Percentiles rank a stretch among this genome's conserved stretches.
phyloP scores from a whole-genome alignment of 257 asterid species.

The Euphrasia confusa region DNA sequence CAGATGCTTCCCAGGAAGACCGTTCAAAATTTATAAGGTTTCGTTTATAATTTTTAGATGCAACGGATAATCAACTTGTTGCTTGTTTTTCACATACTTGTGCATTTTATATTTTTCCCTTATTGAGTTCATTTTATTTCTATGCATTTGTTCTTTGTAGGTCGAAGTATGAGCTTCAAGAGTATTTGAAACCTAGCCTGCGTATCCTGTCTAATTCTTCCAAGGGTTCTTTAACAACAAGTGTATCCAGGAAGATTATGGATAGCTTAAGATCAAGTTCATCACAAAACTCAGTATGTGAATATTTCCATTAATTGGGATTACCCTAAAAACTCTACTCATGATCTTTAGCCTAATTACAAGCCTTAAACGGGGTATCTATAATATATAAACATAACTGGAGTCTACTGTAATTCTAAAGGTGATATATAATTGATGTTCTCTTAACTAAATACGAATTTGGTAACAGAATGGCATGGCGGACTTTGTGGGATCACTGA shows the following conservation, averaged over 20 bases:
- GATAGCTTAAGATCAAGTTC: slow-evolving; percentile 47
- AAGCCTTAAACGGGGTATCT: not conserved
- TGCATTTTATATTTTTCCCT: not conserved
- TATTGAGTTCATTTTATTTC: not conserved
- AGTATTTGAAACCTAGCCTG: slow-evolving; percentile 89
- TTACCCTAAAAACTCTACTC: not conserved
- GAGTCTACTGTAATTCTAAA: not conserved
- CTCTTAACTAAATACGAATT: slow-evolving; percentile 17
- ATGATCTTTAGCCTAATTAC: not conserved
- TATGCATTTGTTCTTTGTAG: slow-evolving; percentile 35
- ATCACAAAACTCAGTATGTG: slow-evolving; percentile 60
- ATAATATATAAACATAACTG: not conserved
- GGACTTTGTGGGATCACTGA: slow-evolving; percentile 69
- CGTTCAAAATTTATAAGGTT: slow-evolving; percentile 77
- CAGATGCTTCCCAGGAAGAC: slow-evolving; percentile 73
- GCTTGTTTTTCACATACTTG: not conserved
- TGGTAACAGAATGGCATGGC: slow-evolving; percentile 56
- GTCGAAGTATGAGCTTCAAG: slow-evolving; percentile 94
- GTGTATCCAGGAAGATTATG: slow-evolving; percentile 47
- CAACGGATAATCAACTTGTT: not conserved
- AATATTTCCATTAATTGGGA: not conserved
- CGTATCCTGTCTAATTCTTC: slow-evolving; percentile 59
- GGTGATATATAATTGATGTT: not conserved
- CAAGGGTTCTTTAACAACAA: slow-evolving; percentile 39
- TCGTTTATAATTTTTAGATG: not conserved